phyloP scores from a whole-genome alignment of 441 rosid species.

The Macaranga tanarius region DNA sequence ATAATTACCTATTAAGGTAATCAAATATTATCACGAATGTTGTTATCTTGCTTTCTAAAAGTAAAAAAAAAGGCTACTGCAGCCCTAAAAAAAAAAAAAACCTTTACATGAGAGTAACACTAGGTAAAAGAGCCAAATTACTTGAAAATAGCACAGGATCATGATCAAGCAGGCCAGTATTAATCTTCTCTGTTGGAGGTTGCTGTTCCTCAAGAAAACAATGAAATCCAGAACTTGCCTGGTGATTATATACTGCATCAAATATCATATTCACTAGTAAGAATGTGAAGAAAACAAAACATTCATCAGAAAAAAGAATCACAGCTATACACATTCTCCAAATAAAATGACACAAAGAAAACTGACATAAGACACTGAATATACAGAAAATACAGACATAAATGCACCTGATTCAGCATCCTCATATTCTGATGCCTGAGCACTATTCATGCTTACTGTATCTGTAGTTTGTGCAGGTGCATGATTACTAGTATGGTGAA shows the following conservation, averaged over 20 bases:
- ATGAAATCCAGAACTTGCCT: conserved; percentile 46
- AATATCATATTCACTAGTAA: conserved; percentile 22
- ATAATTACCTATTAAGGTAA: conserved; percentile 40
- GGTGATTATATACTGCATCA: conserved; percentile 63
- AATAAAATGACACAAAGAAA: conserved; percentile 11
- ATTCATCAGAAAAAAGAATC: conserved; percentile 12
- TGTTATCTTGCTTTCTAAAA: conserved; percentile 10
- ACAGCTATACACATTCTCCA: conserved; percentile 15
- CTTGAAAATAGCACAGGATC: conserved; percentile 45
- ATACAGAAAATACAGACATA: conserved; percentile 16
- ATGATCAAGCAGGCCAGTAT: conserved; percentile 44
- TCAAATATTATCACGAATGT: conserved; percentile 25
- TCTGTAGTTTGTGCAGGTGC: conserved; percentile 58
- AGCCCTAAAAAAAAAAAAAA: conserved; percentile 3
- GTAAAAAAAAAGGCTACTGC: neutral
- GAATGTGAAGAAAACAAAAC: conserved; percentile 16
- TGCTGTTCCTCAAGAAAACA: conserved; percentile 49
- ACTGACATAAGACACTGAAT: conserved; percentile 4
- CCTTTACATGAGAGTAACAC: conserved; percentile 4
- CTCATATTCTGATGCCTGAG: conserved; percentile 70
- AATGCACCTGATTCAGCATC: conserved; percentile 85
- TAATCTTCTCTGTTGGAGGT: conserved; percentile 39
- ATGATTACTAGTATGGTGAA: conserved; percentile 42
- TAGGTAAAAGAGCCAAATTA: conserved; percentile 31
- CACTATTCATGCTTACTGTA: conserved; percentile 59